Base-by-base conservation (phyloP, 345 rosid species). In the Eucalyptus virginea region DNA sequence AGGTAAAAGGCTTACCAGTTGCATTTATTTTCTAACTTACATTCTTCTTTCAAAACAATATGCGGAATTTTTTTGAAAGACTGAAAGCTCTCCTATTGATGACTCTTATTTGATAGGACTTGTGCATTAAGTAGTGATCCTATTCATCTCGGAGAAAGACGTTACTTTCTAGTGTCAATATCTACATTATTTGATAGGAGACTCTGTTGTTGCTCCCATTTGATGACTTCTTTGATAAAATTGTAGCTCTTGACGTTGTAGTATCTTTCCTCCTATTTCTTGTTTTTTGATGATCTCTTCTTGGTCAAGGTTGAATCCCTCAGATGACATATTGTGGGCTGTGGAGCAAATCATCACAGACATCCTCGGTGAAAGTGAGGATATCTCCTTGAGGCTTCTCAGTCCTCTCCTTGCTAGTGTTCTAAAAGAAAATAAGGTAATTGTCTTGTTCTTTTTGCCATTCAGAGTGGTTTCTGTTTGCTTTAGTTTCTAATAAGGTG, bases 281-380 rank as follows among this genome's bases (percentile, higher is more conserved):
- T 86, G 58, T 42, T 47, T 48, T 86, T 50, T 67, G 34, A 65
- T 30, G 37, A 47, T 34, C 9, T 92, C 80, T 88, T 88, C 88
- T 85, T 90, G 69, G 48, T 91, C 49, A 89, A 94, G 96, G 92
- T 91, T 92, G 91, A 88, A 94, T 89, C 96, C 94, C 92, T 91
- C 96, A 32, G 92, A 62, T 34, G 88, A 88, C 87, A 93, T 96
- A 81, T 91, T 90, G 86, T 48, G 90, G 77, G 93, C 98, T 47
- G 96, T 97, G 97, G 99, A 95, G 89, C 89, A 92, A 88, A 94
- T 96, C 87, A 96, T 97, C 98, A 94, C 94, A 51, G 52, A 94
- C 72, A 90, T 94, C 58, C 88, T 96, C 85, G 93, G 94, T 88
- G 97, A 97, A 95, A 94, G 94, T 87, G 98, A 97, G 72, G 93